These are phyloP conservation scores for Narthecium ossifragum DNA, from an alignment of 106 monocot species.

Conservation along the genomic window DNA sequence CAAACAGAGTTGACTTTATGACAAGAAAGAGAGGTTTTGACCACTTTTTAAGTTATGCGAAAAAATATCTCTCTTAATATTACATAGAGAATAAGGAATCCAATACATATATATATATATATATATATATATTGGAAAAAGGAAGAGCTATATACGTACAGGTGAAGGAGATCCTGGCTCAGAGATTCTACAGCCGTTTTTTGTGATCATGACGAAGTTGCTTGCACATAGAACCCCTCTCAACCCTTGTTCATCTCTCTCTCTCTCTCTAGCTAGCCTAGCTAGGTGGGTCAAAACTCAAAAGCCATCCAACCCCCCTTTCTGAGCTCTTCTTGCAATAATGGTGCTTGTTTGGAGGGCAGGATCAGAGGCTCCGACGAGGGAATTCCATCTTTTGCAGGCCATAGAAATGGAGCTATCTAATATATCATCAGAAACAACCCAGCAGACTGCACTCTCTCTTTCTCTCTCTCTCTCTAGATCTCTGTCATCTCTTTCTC, in stretches of 20 bases:
- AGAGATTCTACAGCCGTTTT: background rate
- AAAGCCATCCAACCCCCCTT: background rate
- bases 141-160: background rate
- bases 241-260: background rate
- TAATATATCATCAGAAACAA: slow-evolving; percentile 6
- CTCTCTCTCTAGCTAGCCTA: background rate
- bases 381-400: background rate
- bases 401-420: background rate
- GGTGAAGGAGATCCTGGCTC: too few species aligned
- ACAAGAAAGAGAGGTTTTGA: background rate
- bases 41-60: background rate
- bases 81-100: background rate
- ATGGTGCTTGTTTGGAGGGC: background rate
- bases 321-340: background rate
- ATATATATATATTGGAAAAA: background rate
- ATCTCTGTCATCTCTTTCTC: background rate
- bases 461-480: slow-evolving; percentile 1
- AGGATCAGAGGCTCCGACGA: background rate
- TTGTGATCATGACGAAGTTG: background rate
- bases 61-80: background rate
- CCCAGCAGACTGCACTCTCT: slow-evolving; percentile 5
- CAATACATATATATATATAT: background rate
- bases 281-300: background rate
- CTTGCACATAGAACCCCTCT: background rate
- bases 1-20: background rate